Evolutionary conservation across 2,329 filamentous ascomycete species (phyloP).

Genomic region (Beauveria varroae): DNA sequence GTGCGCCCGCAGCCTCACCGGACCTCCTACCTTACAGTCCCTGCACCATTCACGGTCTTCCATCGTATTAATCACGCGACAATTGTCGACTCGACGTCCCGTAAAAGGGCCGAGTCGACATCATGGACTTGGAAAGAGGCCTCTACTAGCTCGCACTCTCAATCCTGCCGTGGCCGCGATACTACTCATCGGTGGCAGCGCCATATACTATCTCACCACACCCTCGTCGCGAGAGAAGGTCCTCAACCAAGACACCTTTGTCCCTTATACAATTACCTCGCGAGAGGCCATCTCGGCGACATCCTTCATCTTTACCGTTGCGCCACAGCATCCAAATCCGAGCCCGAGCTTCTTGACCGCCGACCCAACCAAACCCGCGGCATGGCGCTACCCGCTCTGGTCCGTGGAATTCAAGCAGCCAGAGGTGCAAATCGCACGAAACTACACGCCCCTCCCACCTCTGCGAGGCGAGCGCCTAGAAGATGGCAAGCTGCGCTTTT

Average conservation of each 20-base stretch:
- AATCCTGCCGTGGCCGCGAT: conserved; percentile 18
- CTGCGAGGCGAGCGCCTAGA: conserved; percentile 19
- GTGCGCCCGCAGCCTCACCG: neutral
- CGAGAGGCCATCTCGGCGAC: conserved; percentile 58
- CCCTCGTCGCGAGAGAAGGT: conserved; percentile 19
- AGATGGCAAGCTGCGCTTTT: conserved; percentile 54
- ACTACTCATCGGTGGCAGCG: conserved; percentile 17
- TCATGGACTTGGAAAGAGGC: neutral
- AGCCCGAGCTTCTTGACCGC: conserved; percentile 21
- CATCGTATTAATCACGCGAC: neutral
- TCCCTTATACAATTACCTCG: conserved; percentile 55
- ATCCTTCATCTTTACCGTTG: conserved; percentile 61
- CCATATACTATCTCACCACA: conserved; percentile 20
- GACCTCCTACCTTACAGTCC: neutral
- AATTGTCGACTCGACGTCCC: neutral
- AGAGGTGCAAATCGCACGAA: conserved; percentile 80
- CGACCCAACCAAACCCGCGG: conserved; percentile 14
- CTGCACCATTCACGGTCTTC: neutral
- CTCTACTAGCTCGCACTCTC: conserved; percentile 26
- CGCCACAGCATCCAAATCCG: conserved; percentile 29
- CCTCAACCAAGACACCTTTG: conserved; percentile 55
- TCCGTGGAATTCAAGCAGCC: conserved; percentile 93
- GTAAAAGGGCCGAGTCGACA: neutral
- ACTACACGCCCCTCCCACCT: conserved; percentile 82
- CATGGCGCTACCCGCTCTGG: conserved; percentile 58